phyloP scores from a whole-genome alignment of 768 basidiomycete genomes.

The Dictyophora rubrovolvata region DNA sequence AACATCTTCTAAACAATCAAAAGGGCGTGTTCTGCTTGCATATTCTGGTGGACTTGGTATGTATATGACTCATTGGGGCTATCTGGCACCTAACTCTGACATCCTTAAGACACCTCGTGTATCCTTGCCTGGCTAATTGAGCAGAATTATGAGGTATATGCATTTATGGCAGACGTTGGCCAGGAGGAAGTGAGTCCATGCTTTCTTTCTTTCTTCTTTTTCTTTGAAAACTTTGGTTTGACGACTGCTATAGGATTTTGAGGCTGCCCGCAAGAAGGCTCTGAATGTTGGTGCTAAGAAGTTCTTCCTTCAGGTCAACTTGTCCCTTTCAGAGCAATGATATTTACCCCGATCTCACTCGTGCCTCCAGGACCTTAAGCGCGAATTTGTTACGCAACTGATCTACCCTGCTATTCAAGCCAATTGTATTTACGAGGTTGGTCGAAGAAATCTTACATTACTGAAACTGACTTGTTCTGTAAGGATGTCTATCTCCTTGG shows the following conservation, averaged over 20 bases:
- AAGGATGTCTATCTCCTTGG: slow-evolving; percentile 95
- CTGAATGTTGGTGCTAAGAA: slow-evolving; percentile 88
- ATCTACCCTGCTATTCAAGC: slow-evolving; percentile 98
- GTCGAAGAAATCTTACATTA: slow-evolving; percentile 9
- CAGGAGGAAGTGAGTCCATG: slow-evolving; percentile 62
- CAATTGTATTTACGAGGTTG: slow-evolving; percentile 95
- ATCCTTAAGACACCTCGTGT: slow-evolving; percentile 80
- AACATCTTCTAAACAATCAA: slow-evolving; percentile 11
- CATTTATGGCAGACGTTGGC: slow-evolving; percentile 95
- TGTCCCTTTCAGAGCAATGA: slow-evolving; percentile 4
- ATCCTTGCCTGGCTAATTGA: slow-evolving; percentile 99
- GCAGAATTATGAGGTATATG: slow-evolving; percentile 92
- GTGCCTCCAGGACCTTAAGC: slow-evolving; percentile 65
- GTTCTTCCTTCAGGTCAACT: slow-evolving; percentile 78
- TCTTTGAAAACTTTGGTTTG: slow-evolving; percentile 6
- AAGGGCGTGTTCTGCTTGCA: slow-evolving; percentile 87
- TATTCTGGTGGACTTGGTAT: slow-evolving; percentile 97
- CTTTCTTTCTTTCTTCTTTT: too few relatives aligned
- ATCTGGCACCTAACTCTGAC: not conserved
- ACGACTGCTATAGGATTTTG: slow-evolving; percentile 64
- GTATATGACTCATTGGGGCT: slow-evolving; percentile 20
- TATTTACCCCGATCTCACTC: not conserved
- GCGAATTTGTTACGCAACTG: slow-evolving; percentile 90
- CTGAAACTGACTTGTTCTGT: not conserved
- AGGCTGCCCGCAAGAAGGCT: slow-evolving; percentile 83